These are phyloP conservation scores for Lenwebbia sp. DNA, from an alignment of 345 rosid species.

Conservation along the genomic window DNA sequence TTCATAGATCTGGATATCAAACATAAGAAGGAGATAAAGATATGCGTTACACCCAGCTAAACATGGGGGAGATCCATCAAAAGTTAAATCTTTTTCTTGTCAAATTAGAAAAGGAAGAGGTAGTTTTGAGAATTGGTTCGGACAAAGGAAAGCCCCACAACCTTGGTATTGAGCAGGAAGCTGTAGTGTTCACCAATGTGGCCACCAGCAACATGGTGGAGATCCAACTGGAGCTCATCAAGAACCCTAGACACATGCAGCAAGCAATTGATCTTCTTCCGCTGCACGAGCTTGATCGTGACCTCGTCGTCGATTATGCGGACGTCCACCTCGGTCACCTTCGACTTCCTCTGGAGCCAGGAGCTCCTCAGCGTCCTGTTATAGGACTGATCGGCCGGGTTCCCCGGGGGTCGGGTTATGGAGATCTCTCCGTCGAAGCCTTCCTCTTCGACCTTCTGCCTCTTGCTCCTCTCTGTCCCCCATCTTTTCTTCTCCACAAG, in stretches of 20 bases:
- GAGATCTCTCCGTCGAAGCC: slow-evolving; percentile 32
- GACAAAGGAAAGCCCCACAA: neutral
- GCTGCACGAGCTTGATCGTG: slow-evolving; percentile 69
- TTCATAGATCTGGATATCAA: slow-evolving; percentile 20
- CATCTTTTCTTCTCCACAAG: slow-evolving; percentile 73
- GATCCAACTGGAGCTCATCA: slow-evolving; percentile 72
- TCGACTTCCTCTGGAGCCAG: slow-evolving; percentile 86
- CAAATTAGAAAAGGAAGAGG: neutral
- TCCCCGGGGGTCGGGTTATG: slow-evolving; percentile 13
- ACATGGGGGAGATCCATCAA: neutral
- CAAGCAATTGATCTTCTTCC: slow-evolving; percentile 78
- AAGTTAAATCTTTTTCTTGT: neutral
- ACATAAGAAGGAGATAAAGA: neutral
- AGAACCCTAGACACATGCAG: slow-evolving; percentile 60
- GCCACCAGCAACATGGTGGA: slow-evolving; percentile 86
- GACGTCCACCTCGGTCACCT: slow-evolving; percentile 77
- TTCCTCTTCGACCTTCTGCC: slow-evolving; percentile 32
- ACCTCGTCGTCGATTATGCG: slow-evolving; percentile 80
- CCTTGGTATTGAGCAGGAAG: slow-evolving; percentile 83
- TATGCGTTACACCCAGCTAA: neutral
- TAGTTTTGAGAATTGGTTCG: neutral
- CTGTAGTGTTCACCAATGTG: slow-evolving; percentile 72
- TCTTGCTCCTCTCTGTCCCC: slow-evolving; percentile 40
- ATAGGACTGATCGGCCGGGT: slow-evolving; percentile 30
- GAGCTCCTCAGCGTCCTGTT: slow-evolving; percentile 58